Conservation (phyloP, 495 filamentous ascomycete species). For the Tuber brumale region DNA sequence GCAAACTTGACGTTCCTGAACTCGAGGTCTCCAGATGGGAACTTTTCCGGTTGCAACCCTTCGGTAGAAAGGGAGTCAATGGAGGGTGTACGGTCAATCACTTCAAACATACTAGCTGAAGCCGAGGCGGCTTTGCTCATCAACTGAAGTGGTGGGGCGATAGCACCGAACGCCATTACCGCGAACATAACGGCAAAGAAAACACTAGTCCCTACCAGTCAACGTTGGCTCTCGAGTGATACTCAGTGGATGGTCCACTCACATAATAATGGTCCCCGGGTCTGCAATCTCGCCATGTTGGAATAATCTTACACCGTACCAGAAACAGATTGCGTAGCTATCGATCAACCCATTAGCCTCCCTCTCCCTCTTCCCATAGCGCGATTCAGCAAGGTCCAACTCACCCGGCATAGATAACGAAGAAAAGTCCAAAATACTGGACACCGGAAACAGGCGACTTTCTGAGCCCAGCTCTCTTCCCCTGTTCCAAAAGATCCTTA, state of each 20-base stretch:
- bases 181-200: slow-evolving; percentile 56
- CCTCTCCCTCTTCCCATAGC: background rate
- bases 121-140: slow-evolving; percentile 51
- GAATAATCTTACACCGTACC: slow-evolving; percentile 44
- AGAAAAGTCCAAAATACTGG: slow-evolving; percentile 35
- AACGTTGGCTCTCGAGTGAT: background rate
- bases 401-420: slow-evolving; percentile 34
- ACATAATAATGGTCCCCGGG: slow-evolving; percentile 52
- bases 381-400: background rate
- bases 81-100: slow-evolving; percentile 50
- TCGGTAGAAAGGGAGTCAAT: slow-evolving; percentile 48
- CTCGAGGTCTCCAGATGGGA: slow-evolving; percentile 53
- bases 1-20: slow-evolving; percentile 57
- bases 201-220: slow-evolving; percentile 42
- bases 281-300: slow-evolving; percentile 44
- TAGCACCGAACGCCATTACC: slow-evolving; percentile 48
- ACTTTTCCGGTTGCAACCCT: slow-evolving; percentile 44
- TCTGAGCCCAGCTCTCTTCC: slow-evolving; percentile 51
- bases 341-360: slow-evolving; percentile 14
- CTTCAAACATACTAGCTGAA: slow-evolving; percentile 52
- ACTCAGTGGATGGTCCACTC: slow-evolving; percentile 26
- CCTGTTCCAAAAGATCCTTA: slow-evolving; percentile 53
- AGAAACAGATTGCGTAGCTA: slow-evolving; percentile 47
- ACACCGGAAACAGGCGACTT: slow-evolving; percentile 49
- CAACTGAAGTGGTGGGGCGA: slow-evolving; percentile 50